These are phyloP conservation scores for Scenedesmus sp. DNA, from an alignment of 163 green algal genomes.

Conservation along the genomic window DNA sequence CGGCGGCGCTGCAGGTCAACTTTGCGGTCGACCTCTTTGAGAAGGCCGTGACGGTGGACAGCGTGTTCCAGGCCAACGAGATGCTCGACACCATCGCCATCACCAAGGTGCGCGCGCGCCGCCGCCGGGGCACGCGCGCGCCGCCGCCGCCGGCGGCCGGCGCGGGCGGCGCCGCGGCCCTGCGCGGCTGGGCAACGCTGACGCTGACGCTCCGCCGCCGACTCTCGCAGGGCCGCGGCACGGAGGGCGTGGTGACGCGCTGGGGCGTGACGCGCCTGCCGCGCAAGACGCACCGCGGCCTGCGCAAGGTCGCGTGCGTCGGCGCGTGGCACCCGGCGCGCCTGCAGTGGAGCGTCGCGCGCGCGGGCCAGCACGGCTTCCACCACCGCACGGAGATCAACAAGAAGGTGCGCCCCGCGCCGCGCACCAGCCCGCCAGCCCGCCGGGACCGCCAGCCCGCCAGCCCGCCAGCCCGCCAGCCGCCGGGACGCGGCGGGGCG, in stretches of 20 bases:
- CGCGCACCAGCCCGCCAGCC: too few relatives aligned
- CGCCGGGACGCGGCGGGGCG: too few relatives aligned
- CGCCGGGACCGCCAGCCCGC: too few relatives aligned
- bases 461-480: too few relatives aligned
- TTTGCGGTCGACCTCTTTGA: slow-evolving; percentile 80
- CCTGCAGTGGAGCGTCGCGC: slow-evolving; percentile 96
- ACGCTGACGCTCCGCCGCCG: background rate
- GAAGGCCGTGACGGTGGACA: slow-evolving; percentile 66
- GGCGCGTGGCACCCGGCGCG: slow-evolving; percentile 98
- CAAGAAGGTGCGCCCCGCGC: slow-evolving; percentile 94
- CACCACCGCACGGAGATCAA: slow-evolving; percentile 99
- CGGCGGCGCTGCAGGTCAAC: too few relatives aligned
- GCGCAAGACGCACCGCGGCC: slow-evolving; percentile 98
- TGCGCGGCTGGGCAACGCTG: background rate
- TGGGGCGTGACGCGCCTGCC: slow-evolving; percentile 99
- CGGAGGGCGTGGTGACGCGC: slow-evolving; percentile 97
- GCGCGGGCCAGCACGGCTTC: slow-evolving; percentile 96
- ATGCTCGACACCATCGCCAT: slow-evolving; percentile 99
- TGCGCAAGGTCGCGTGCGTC: slow-evolving; percentile 99
- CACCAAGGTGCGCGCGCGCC: slow-evolving; percentile 71
- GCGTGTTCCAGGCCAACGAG: slow-evolving; percentile 94
- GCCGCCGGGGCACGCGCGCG: too few relatives aligned
- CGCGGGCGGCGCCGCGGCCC: too few relatives aligned
- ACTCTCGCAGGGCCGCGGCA: slow-evolving; percentile 75
- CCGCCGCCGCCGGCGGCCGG: too few relatives aligned